Evolutionary conservation across 345 rosid genomes (phyloP), one percentile per base, ranked within the genome.

Genomic region (Eucalyptus regnans): DNA sequence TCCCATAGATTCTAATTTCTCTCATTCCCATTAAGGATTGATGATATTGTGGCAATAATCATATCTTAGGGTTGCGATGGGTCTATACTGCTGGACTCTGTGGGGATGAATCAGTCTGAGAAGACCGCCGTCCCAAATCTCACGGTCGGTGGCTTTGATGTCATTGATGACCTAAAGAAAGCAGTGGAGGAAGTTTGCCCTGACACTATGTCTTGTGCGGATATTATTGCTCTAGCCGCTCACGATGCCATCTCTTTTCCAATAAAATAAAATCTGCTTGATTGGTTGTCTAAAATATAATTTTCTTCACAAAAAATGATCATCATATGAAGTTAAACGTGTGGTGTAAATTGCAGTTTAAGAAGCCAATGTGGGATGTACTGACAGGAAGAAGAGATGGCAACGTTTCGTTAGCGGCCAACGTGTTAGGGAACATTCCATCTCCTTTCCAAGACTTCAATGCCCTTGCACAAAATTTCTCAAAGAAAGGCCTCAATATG

Each of bases 161-260:
- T 94, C 23, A 93, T 95, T 51, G 96, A 96, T 86, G 95, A 95
- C 18, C 93, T 95, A 29, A 95, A 95, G 89, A 87, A 92, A 3
- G 41, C 66, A 46, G n/a, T 92, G 16, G 98, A 94, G 68, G 25
- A 89, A 13, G 68, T 1, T 83, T 96, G 95, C 81, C 96, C 95
- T 9, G 60, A 31, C 37, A 87, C 49, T 1, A 96, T 94, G 43
- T 95, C 97, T 0, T 93, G 96, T 89, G 95, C 96, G 7, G 96
- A 95, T 88, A 93, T 94, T 62, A 81, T 95, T 86, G 90, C 96
- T 46, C 87, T 95, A 89, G 94, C 97, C 23, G 93, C 96, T 68
- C 87, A 96, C 37, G 96, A 96, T 89, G 95, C 97, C 16, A 95
- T 95, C 81, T 93, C 95, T 8, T 92, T 90, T 54, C 91, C 41